Conservation (phyloP, 2,329 filamentous ascomycete genomes). For the Tricladium varicosporioides region DNA sequence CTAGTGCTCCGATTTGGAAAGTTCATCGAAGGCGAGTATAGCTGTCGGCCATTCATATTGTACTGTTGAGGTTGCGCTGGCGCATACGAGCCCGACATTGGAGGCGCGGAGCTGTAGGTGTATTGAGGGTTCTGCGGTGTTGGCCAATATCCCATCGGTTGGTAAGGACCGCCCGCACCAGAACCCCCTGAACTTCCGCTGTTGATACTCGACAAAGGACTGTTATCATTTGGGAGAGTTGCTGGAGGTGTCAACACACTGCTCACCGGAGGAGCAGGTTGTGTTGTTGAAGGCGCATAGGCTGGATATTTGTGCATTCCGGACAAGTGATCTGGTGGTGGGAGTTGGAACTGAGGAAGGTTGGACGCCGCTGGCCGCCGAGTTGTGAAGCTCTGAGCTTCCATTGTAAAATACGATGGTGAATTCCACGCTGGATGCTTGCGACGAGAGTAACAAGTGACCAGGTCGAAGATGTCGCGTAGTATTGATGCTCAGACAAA, state of each 20-base stretch:
- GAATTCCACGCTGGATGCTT: slow-evolving; percentile 24
- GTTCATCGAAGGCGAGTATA: slow-evolving; percentile 56
- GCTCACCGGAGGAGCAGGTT: slow-evolving; percentile 36
- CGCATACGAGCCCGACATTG: slow-evolving; percentile 31
- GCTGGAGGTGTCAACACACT: slow-evolving; percentile 41
- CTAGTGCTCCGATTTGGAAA: slow-evolving; percentile 53
- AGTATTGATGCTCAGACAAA: neutral
- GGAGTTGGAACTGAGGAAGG: slow-evolving; percentile 68
- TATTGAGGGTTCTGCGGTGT: slow-evolving; percentile 46
- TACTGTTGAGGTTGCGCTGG: slow-evolving; percentile 34
- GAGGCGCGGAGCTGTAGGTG: slow-evolving; percentile 52
- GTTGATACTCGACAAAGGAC: slow-evolving; percentile 59
- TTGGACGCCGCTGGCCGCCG: slow-evolving; percentile 67
- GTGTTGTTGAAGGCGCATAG: slow-evolving; percentile 45
- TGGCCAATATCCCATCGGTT: slow-evolving; percentile 60
- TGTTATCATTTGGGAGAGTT: slow-evolving; percentile 57
- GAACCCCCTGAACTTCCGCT: slow-evolving; percentile 57
- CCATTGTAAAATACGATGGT: slow-evolving; percentile 43
- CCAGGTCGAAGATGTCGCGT: slow-evolving; percentile 1
- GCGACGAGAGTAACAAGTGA: slow-evolving; percentile 1
- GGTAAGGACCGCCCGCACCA: slow-evolving; percentile 54
- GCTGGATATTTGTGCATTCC: slow-evolving; percentile 52
- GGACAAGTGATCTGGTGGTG: slow-evolving; percentile 54
- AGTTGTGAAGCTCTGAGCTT: slow-evolving; percentile 65
- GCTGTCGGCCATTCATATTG: slow-evolving; percentile 43